These are phyloP conservation scores for Exophiala lecanii-corni DNA, from an alignment of 2,329 filamentous ascomycete species.

Conservation along the genomic window DNA sequence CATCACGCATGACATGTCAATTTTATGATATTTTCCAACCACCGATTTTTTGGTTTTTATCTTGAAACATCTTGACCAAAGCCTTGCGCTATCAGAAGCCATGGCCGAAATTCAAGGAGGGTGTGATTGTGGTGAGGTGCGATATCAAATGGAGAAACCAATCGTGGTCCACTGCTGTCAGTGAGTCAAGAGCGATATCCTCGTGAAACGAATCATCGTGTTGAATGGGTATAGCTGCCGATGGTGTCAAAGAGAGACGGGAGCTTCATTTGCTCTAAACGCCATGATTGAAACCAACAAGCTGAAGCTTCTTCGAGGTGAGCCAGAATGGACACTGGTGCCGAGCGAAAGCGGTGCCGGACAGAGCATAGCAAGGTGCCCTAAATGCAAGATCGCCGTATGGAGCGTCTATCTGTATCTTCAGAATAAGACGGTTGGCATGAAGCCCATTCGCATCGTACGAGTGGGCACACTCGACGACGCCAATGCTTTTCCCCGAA, in stretches of 20 bases:
- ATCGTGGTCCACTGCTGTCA: slow-evolving; percentile 24
- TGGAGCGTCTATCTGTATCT: slow-evolving; percentile 39
- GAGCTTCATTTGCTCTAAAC: slow-evolving; percentile 21
- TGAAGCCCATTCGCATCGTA: slow-evolving; percentile 33
- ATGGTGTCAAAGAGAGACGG: slow-evolving; percentile 21
- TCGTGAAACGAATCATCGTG: neutral
- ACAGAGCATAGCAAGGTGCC: slow-evolving; percentile 42
- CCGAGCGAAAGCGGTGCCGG: slow-evolving; percentile 41
- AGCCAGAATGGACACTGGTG: slow-evolving; percentile 29
- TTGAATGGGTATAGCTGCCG: slow-evolving; percentile 19
- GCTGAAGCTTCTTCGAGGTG: slow-evolving; percentile 30
- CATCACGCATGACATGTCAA: no score
- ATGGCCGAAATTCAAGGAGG: slow-evolving; percentile 10
- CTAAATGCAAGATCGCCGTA: slow-evolving; percentile 38
- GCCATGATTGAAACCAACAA: slow-evolving; percentile 26
- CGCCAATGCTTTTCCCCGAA: slow-evolving; percentile 39
- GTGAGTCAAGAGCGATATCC: slow-evolving; percentile 7
- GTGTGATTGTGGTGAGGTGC: slow-evolving; percentile 18
- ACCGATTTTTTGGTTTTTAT: no score
- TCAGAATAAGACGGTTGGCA: slow-evolving; percentile 27
- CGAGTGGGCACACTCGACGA: slow-evolving; percentile 44
- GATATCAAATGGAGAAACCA: slow-evolving; percentile 17
- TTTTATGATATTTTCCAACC: no score
- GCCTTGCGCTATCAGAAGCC: no score
- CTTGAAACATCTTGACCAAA: no score